Base-by-base conservation (phyloP, 1,139 yeast genomes). In the Fermentozyma sake region DNA sequence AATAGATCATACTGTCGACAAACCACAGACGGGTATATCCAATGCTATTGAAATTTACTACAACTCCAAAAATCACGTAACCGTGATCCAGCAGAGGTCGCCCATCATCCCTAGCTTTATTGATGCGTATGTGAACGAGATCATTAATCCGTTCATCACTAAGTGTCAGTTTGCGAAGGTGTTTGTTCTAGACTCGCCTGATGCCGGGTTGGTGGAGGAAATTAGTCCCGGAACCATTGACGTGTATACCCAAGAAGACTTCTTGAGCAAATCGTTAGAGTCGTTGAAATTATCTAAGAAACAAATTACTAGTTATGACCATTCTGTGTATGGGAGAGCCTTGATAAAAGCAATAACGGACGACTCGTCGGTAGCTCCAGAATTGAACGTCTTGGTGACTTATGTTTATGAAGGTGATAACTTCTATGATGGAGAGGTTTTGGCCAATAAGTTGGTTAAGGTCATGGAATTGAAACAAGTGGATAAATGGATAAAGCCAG, bases 361-460 rank as follows among this genome's bases (percentile, higher is more conserved):
- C 9, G n/a, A n/a, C n/a, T n/a, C n/a, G n/a, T n/a, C n/a, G n/a
- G n/a, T n/a, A n/a, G n/a, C 24, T n/a, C 27, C 43, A 14, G 45
- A 46, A 11, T 32, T 49, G 12, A 41, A 34, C 19, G 53, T 60
- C 2, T 38, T 69, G 20, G 63, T 64, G 12, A 62, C 75, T 12
- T 79, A 68, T 48, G 93, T 80, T 3, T 86, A 84, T 48, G 96
- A 89, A 51, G 96, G 97, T 16, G 96, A 87, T 52, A 89, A 89
- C 50, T 72, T 79, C 26, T 52, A 58, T 14, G 96, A 87, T 50
- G 94, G 94, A 1, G 67, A 64, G 30, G 46, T 55, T 8, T 58
- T 83, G 36, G 82, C 85, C 4, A 41, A 42, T 6, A 52, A 56
- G 23, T 49, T 64, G 21, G 50, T 49, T 17, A 48, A 48, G 18